Percentiles rank a stretch among this genome's conserved stretches.
These are phyloP conservation scores for Vickermania spadyakhi DNA, from an alignment of 208 protist genomes.

Conservation along the genomic window DNA sequence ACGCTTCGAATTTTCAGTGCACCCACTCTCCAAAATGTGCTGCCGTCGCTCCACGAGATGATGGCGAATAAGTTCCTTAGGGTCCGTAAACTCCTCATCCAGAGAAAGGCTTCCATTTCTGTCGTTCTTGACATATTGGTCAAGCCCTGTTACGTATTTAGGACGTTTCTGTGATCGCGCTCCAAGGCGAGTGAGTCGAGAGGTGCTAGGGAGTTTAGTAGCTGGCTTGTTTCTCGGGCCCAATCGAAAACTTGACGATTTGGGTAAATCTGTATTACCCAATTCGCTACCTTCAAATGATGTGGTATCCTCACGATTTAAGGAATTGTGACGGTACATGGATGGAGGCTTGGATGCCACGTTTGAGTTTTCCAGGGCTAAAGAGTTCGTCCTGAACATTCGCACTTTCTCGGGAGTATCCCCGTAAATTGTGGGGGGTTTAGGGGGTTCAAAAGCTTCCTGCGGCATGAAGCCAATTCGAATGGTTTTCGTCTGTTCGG, in stretches of 20 bases:
- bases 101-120: not conserved
- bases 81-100: not conserved
- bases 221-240: too few species aligned
- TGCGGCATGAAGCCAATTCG: not conserved
- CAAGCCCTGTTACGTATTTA: not conserved
- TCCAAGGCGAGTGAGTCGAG: not conserved
- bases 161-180: not conserved
- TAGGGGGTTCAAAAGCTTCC: not conserved
- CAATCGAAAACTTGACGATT: too few species aligned
- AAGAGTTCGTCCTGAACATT: too few species aligned
- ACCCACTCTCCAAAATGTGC: constrained; percentile 1
- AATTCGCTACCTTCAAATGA: too few species aligned
- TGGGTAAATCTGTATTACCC: too few species aligned
- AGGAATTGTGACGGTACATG: not conserved
- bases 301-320: too few species aligned
- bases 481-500: not conserved
- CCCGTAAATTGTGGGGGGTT: not conserved
- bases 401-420: not conserved
- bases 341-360: not conserved
- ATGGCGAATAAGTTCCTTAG: not conserved
- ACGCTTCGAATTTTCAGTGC: not conserved
- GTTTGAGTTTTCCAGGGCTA: too few species aligned
- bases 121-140: too few species aligned
- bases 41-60: not conserved
- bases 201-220: too few species aligned